Percentiles rank a stretch among this genome's conserved stretches.
Conservation (phyloP, 139 green algal species). For the Prasinococcaceae sp. region DNA sequence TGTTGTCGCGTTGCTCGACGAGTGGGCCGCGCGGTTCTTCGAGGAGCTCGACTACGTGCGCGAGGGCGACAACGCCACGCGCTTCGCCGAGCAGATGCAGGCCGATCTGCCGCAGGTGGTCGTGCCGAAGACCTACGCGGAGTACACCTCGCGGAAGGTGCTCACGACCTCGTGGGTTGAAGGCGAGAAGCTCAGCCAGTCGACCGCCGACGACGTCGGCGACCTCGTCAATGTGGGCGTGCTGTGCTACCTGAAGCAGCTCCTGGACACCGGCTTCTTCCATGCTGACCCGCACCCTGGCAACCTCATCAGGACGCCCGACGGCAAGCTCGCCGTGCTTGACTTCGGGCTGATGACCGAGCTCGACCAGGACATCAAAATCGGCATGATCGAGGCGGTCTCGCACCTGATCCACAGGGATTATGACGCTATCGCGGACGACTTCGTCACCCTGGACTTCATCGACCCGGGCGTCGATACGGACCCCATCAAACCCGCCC, state of each 20-base stretch:
- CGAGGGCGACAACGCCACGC: conserved; percentile 69
- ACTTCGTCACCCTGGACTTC: conserved; percentile 98
- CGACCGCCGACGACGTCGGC: conserved; percentile 69
- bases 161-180: conserved; percentile 79
- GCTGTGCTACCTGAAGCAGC: conserved; percentile 51
- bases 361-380: conserved; percentile 80
- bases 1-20: conserved; percentile 87
- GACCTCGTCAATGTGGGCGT: conserved; percentile 90
- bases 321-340: conserved; percentile 84
- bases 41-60: conserved; percentile 95
- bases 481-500: conserved; percentile 69
- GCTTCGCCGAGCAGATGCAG: conserved; percentile 72
- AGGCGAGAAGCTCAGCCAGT: conserved; percentile 61
- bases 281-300: conserved; percentile 59
- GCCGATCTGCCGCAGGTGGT: conserved; percentile 89
- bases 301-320: conserved; percentile 90
- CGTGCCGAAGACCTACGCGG: conserved; percentile 66
- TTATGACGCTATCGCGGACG: conserved; percentile 79
- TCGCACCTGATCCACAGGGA: conserved; percentile 94
- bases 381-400: conserved; percentile 98
- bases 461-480: conserved; percentile 86
- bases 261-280: conserved; percentile 31
- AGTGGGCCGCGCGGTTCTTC: conserved; percentile 94
- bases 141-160: conserved; percentile 69
- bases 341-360: conserved; percentile 88